Evolutionary conservation across 495 filamentous ascomycete species (phyloP).

Genomic region (Astrothelium subdiscretum): DNA sequence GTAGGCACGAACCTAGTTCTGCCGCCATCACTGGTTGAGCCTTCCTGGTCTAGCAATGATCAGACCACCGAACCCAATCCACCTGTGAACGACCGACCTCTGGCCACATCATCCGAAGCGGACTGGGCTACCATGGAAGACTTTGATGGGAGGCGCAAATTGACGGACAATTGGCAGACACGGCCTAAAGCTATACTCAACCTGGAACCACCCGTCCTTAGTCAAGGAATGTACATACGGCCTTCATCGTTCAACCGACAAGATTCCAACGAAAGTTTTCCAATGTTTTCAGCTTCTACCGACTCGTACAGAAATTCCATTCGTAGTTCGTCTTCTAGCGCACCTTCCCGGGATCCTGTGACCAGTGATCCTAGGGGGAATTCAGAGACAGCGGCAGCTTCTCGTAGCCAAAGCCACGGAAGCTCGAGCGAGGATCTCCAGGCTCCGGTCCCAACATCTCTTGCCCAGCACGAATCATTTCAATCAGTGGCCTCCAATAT

Average conservation of each 20-base stretch:
- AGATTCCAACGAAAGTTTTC: conserved; percentile 71
- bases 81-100: background rate
- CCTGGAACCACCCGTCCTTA: conserved; percentile 17
- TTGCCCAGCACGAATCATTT: background rate
- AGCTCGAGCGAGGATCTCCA: background rate
- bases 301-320: conserved; percentile 30
- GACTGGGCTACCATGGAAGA: background rate
- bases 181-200: conserved; percentile 20
- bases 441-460: background rate
- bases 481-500: background rate
- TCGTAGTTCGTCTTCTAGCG: conserved; percentile 34
- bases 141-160: background rate
- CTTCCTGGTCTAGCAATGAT: background rate
- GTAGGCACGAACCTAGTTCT: conserved; percentile 19
- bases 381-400: background rate
- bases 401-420: background rate
- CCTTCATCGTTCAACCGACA: conserved; percentile 43
- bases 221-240: conserved; percentile 24
- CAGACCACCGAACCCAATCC: conserved; percentile 1
- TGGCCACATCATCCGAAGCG: background rate
- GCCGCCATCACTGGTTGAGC: conserved; percentile 20
- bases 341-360: conserved; percentile 27
- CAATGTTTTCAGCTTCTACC: conserved; percentile 70
- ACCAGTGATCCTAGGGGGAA: background rate
- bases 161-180: conserved; percentile 21